Evolutionary conservation across 2,329 filamentous ascomycete species (phyloP).

Genomic region (Huntiella abstrusa): DNA sequence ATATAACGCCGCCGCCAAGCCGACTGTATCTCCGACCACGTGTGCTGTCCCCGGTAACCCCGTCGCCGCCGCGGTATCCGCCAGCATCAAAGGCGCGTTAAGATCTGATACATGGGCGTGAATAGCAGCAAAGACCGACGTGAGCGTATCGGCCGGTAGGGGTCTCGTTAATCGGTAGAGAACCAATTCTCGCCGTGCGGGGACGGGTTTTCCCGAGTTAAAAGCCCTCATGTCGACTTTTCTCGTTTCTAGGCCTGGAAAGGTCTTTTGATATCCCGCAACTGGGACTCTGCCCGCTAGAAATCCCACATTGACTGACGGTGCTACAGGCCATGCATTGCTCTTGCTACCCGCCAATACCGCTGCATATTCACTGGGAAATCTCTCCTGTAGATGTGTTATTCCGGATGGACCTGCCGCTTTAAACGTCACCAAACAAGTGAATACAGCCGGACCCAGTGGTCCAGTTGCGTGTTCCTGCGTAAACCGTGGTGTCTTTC

Average conservation of each 20-base stretch:
- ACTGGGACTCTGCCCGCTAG: constrained; percentile 24
- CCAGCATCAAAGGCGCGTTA: constrained; percentile 34
- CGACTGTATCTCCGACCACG: constrained; percentile 24
- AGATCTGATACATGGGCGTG: constrained; percentile 34
- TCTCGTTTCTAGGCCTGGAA: constrained; percentile 33
- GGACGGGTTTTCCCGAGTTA: constrained; percentile 23
- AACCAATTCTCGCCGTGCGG: constrained; percentile 29
- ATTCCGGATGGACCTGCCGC: constrained; percentile 16
- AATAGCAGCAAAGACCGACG: constrained; percentile 26
- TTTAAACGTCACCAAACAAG: constrained; percentile 34
- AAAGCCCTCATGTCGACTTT: constrained; percentile 32
- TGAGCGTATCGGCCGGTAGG: constrained; percentile 14
- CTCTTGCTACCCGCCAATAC: constrained; percentile 15
- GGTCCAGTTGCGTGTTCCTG: constrained; percentile 17
- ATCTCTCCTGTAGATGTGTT: constrained; percentile 23
- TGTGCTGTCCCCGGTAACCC: constrained; percentile 26
- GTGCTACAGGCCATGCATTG: constrained; percentile 27
- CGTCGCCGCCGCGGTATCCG: constrained; percentile 17
- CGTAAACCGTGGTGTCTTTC: constrained; percentile 8
- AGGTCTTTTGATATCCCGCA: constrained; percentile 21
- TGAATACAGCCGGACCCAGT: constrained; percentile 28
- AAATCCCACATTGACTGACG: too few relatives aligned
- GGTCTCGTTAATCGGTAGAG: constrained; percentile 29
- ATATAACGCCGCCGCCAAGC: constrained; percentile 32
- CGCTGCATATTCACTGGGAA: constrained; percentile 19